Conservation (phyloP, 179 eudicot genomes). For the Sideroxylon spinosum region DNA sequence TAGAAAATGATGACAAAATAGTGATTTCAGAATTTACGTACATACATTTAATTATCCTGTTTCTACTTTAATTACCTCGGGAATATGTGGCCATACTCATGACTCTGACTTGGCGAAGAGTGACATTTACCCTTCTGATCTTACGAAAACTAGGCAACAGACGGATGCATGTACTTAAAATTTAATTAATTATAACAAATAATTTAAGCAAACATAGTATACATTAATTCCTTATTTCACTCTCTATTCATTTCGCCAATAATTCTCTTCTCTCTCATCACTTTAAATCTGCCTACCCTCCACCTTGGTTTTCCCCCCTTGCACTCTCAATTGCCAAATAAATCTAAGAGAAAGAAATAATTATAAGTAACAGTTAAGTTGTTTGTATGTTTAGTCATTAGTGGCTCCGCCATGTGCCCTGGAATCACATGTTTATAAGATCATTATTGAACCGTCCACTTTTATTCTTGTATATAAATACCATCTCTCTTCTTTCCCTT, state of each 20-base stretch:
- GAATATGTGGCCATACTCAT: too few relatives aligned
- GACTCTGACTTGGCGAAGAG: too few relatives aligned
- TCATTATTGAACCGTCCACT: conserved; percentile 50
- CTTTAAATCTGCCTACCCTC: conserved; percentile 36
- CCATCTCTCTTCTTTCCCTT: not conserved
- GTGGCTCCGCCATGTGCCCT: conserved; percentile 68
- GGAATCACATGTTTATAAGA: conserved; percentile 40
- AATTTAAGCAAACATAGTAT: too few relatives aligned
- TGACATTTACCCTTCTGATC: too few relatives aligned
- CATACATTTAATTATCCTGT: not conserved
- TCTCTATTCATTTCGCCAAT: conserved; percentile 9
- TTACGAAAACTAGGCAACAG: too few relatives aligned
- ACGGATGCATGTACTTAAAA: too few relatives aligned
- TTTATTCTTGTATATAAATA: conserved; percentile 20
- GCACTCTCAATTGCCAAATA: not conserved
- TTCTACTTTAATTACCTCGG: too few relatives aligned
- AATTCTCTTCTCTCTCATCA: not conserved
- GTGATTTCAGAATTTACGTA: not conserved
- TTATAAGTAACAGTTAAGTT: not conserved
- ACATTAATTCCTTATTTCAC: not conserved
- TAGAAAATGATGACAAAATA: not conserved
- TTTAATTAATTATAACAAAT: too few relatives aligned
- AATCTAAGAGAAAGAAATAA: not conserved
- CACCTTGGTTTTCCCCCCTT: conserved; percentile 25
- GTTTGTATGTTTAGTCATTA: conserved; percentile 13